Percentiles rank a stretch among this genome's conserved stretches.
These are phyloP conservation scores for Eimeria acervulina DNA, from an alignment of 169 alveolate genomes.

Conservation along the genomic window DNA sequence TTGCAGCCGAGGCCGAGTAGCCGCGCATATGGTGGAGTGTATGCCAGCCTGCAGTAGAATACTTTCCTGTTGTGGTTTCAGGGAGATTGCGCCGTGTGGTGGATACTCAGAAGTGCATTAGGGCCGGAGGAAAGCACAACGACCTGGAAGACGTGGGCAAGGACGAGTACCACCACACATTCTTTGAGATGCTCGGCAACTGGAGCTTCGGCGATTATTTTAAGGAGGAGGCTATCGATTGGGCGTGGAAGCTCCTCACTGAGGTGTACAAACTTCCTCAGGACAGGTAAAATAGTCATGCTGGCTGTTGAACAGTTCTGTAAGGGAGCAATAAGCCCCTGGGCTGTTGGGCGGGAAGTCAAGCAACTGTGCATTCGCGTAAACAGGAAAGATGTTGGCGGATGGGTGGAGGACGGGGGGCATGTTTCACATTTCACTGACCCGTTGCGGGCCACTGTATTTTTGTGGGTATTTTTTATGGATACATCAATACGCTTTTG, in stretches of 20 bases:
- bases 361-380: neutral
- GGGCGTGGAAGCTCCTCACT: constrained; percentile 96
- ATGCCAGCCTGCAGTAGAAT: neutral
- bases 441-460: neutral
- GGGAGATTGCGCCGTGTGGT: constrained; percentile 92
- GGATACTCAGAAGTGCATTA: constrained; percentile 97
- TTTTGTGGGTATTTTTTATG: neutral
- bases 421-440: neutral
- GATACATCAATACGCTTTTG: neutral
- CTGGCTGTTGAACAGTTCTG: neutral
- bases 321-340: neutral
- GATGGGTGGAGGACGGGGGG: neutral
- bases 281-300: constrained; percentile 81
- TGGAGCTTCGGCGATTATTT: constrained; percentile 98
- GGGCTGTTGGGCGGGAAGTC: neutral
- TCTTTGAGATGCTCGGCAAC: constrained; percentile 98
- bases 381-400: neutral
- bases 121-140: constrained; percentile 95
- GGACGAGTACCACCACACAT: constrained; percentile 97
- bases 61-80: neutral
- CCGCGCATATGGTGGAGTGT: neutral
- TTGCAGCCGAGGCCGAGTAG: neutral
- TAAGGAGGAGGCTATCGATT: constrained; percentile 95
- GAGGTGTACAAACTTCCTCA: constrained; percentile 92
- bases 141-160: constrained; percentile 97